Evolutionary conservation across 106 monocot species (phyloP), one percentile per base, ranked within the genome.

Genomic region (Acanthochlamys bracteata): DNA sequence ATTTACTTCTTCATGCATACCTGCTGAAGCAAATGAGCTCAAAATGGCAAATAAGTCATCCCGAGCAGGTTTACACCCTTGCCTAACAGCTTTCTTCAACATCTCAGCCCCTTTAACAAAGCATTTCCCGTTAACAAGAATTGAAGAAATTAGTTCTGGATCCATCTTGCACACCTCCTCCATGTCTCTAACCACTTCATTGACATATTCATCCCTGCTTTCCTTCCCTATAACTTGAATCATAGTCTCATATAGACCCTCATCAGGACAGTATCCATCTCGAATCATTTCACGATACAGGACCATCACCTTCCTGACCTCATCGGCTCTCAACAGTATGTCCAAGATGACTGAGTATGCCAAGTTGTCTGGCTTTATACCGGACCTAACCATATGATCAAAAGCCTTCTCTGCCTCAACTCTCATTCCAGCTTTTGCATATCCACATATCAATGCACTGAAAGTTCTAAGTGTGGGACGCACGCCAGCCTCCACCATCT

Each of bases 381-480:
- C 96, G 12, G 83, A 78, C 55, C 71, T 76, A 55, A 83, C 53
- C 96, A 98, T 91, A 55, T 69, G 74, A 68, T 81, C 77, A 69
- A 92, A 98, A 41, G 80, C 77, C 46, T 55, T 54, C 76, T 83
- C 88, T 16, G 96, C 91, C 74, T 88, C 88, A 0, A 11, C 68
- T 25, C 71, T 57, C 96, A 83, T 88, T 22, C 92, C 96, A 53
- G 71, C 75, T 66, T 85, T 98, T 9, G 88, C 88, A 77, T 88
- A 92, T 51, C 84, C 96, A 69, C 88, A 88, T 45, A 98, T 92
- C 61, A 98, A 66, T 53, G 96, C 91, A 66, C 88, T 88, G 42
- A 80, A 98, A 43, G 92, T 85, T 47, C 76, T 83, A 68, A 98
- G 69, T 14, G 87, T 88, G 2, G 91, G 91, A 68, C 64, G 78